Percentiles rank a stretch among this genome's conserved stretches.
Evolutionary conservation across 768 basidiomycete genomes (phyloP).

Genomic region (Hypholoma fasciculare): DNA sequence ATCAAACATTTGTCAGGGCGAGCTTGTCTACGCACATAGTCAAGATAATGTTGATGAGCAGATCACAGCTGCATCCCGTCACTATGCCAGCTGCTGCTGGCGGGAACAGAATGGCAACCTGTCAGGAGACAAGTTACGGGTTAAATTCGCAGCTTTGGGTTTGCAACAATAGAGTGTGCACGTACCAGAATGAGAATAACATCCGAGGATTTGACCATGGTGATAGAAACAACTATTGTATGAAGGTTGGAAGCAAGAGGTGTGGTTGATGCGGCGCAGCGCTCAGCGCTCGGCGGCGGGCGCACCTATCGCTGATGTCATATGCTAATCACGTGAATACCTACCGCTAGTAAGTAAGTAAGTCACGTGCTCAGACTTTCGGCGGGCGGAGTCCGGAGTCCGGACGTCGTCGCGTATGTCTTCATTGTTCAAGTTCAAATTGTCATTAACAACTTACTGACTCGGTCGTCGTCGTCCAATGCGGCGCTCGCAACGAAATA

Average conservation of each 20-base stretch:
- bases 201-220: slow-evolving; percentile 67
- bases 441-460: too few relatives aligned
- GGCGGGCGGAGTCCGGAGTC: too few relatives aligned
- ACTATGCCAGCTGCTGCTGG: slow-evolving; percentile 78
- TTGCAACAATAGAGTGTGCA: slow-evolving; percentile 2
- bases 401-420: too few relatives aligned
- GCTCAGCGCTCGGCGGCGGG: too few relatives aligned
- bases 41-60: slow-evolving; percentile 80
- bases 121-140: background rate
- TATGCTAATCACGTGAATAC: too few relatives aligned
- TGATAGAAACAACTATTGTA: slow-evolving; percentile 8
- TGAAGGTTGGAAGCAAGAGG: background rate
- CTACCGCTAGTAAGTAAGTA: too few relatives aligned
- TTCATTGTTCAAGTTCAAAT: too few relatives aligned
- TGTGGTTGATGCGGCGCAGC: background rate
- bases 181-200: slow-evolving; percentile 76
- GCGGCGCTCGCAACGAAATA: too few relatives aligned
- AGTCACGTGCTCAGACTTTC: too few relatives aligned
- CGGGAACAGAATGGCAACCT: slow-evolving; percentile 82
- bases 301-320: too few relatives aligned
- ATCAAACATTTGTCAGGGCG: background rate
- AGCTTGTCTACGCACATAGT: slow-evolving; percentile 57
- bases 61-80: slow-evolving; percentile 83
- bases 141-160: background rate
- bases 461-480: too few relatives aligned